These are phyloP conservation scores for Podospora australis DNA, from an alignment of 495 filamentous ascomycete species.

Conservation along the genomic window DNA sequence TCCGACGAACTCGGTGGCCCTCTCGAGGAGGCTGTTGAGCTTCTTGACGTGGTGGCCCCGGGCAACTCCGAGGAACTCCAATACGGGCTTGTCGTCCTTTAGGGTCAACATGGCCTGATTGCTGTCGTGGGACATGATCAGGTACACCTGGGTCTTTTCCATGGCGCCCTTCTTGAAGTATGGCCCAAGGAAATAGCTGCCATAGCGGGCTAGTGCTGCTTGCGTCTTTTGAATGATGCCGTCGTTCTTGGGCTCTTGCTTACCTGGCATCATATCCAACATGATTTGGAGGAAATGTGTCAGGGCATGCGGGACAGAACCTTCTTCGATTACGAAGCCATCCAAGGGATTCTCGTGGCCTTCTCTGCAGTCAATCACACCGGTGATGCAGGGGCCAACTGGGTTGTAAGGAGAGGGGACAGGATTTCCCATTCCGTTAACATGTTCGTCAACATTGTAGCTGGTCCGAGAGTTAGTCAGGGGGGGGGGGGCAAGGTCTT, in stretches of 20 bases:
- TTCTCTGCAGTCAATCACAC: constrained; percentile 55
- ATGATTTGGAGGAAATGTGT: constrained; percentile 50
- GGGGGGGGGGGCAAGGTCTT: too few relatives aligned
- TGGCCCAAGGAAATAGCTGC: constrained; percentile 49
- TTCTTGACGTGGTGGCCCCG: constrained; percentile 47
- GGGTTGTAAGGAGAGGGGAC: constrained; percentile 43
- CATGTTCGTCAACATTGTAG: constrained; percentile 51
- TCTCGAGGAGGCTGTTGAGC: constrained; percentile 44
- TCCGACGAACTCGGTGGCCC: constrained; percentile 50
- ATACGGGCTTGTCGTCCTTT: constrained; percentile 51
- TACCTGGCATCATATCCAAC: constrained; percentile 50
- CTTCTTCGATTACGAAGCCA: constrained; percentile 62
- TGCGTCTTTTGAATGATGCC: constrained; percentile 35
- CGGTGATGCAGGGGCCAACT: constrained; percentile 58
- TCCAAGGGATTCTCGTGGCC: constrained; percentile 49
- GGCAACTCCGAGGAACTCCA: constrained; percentile 53
- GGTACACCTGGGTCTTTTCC: constrained; percentile 56
- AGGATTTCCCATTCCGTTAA: constrained; percentile 50
- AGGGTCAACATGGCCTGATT: constrained; percentile 57
- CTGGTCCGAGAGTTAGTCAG: constrained; percentile 24
- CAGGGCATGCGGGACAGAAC: constrained; percentile 53
- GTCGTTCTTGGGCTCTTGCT: constrained; percentile 34
- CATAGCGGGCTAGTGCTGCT: constrained; percentile 41
- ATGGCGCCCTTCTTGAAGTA: constrained; percentile 49
- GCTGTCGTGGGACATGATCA: constrained; percentile 66